Base-by-base conservation (phyloP, 257 asterid genomes). In the Parsonsia alboflavescens region DNA sequence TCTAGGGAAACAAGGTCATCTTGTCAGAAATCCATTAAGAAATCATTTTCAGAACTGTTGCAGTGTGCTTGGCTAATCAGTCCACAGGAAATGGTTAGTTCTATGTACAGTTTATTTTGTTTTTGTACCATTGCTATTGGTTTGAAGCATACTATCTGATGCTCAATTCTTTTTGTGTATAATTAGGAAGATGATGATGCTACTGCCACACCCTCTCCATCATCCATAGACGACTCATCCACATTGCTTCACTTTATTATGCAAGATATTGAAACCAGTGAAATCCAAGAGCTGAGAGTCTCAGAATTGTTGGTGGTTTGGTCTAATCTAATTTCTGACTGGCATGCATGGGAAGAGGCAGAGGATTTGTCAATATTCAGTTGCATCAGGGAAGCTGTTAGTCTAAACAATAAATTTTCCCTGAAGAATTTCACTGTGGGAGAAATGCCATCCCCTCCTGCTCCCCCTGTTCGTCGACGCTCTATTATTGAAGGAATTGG, bases 281-380 rank as follows among this genome's bases (percentile, higher is more conserved):
- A 30, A 24, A 74, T 81, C 44, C 50, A 54, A 80, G 68, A 61
- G 78, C 80, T 84, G 67, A 76, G 73, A 62, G 64, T 84, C 73
- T 58, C 79, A 39, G 83, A 84, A 64, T 67, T 84, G 68, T 68
- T 81, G 80, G 81, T 78, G 52, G 75, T 77, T 48, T 84, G 87
- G 87, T 81, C 87, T 69, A 39, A 84, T 73, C 77, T 76, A 30
- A 84, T 84, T 61, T 80, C 85, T 49, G 80, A 84, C 54, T 84
- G 87, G 87, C 75, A 84, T 70, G 85, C 78, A 45, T 84, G 87
- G 87, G 87, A 84, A 57, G 87, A 81, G 42, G 75, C 75, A 66
- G 87, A 84, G 81, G 87, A 84, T 76, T 46, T 81, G 64, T 73
- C 87, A 42, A 78, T 81, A 39, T 84, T 84, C 48, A 66, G 77